Evolutionary conservation across 2,329 filamentous ascomycete genomes (phyloP), one percentile per base, ranked within the genome.

Genomic region (Nothopassalora personata): DNA sequence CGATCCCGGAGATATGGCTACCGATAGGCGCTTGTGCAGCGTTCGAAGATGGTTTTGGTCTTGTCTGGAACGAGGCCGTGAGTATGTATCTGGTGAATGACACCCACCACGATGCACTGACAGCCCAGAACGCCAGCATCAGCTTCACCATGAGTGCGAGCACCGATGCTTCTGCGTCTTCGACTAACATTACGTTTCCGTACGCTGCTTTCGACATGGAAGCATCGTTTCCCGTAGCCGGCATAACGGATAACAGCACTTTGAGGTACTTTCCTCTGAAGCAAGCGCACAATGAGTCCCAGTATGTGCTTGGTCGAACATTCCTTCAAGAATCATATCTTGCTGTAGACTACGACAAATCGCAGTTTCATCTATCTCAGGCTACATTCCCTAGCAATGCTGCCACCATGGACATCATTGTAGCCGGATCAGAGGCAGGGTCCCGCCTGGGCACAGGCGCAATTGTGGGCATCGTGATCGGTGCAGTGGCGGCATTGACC

Each of bases 31-130:
- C 76, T 18, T 78, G 76, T 59, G 67, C 72, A n/a, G 66, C 67
- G 13, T 77, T 78, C 58, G 74, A 74, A 60, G n/a, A 62, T 23
- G 70, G 4, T 77, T 28, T 78, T 60, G 72, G 72, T 1, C 67
- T 78, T 2, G 71, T 66, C 3, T 78, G 74, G 64, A 72, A 77
- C 59, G 53, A 64, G 1, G 62, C 62, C 6, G 72, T 70, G 6
- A 68, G 75, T 8, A 66, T 75, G 2, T 78, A 77, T 53, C 65
- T 74, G 8, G 64, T 77, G n/a, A 75, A 77, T 61, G 70, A 74
- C 15, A 73, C 71, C 1, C 66, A 72, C 5, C 75, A 76, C 60
- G 30, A 64, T n/a, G 57, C 69, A 18, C 67, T 77, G 0, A 54
- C 67, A 4, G 54, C 54, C 5, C 66, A 66, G n/a, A 73, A 76